Conservation (phyloP, 805 yeast species). For the Candida hungchunana region DNA sequence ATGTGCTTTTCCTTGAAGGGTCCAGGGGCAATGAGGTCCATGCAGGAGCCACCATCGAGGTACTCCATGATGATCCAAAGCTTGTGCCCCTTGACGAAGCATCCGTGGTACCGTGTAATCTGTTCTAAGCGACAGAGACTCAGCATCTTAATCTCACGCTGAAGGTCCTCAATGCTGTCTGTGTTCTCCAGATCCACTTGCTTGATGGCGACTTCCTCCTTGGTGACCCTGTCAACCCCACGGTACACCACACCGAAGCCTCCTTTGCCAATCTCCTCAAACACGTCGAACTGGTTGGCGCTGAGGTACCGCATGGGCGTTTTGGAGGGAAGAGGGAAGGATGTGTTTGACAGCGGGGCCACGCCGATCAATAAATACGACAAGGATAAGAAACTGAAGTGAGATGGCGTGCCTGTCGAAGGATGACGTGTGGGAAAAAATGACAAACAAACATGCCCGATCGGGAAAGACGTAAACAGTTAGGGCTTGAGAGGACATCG, state of each 20-base stretch:
- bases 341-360: not conserved
- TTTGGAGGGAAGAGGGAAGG: not conserved
- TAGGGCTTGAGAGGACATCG: no score
- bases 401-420: not conserved
- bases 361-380: not conserved
- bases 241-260: constrained; percentile 96
- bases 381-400: not conserved
- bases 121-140: constrained; percentile 77
- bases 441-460: constrained; percentile 2
- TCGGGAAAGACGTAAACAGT: constrained; percentile 12
- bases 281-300: constrained; percentile 38
- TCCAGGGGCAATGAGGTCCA: constrained; percentile 76
- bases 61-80: constrained; percentile 97
- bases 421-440: not conserved
- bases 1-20: constrained; percentile 80
- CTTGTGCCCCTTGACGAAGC: constrained; percentile 76
- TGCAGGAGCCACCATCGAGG: constrained; percentile 91
- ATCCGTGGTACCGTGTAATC: constrained; percentile 87
- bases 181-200: constrained; percentile 87
- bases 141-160: constrained; percentile 82
- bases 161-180: constrained; percentile 89
- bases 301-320: constrained; percentile 25
- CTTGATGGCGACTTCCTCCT: constrained; percentile 85
- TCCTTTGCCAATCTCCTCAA: constrained; percentile 90
- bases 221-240: constrained; percentile 67